A percentile compares a stretch with the other conserved stretches of the same genome.
These are phyloP conservation scores for Trichoderma sp. DNA, from an alignment of 2,329 filamentous ascomycete species.

Conservation along the genomic window DNA sequence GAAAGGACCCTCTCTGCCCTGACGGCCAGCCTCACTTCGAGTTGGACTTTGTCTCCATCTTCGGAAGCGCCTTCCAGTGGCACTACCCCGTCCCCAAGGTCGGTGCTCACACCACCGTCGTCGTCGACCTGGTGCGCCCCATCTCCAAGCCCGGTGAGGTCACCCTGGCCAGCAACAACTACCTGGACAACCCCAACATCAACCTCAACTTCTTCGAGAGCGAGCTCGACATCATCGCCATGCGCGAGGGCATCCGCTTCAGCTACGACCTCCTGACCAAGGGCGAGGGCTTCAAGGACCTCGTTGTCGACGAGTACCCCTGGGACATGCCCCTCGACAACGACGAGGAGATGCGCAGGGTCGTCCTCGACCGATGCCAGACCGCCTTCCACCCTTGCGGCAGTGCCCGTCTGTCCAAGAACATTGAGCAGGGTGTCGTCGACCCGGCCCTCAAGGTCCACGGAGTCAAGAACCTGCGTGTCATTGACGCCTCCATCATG, in stretches of 20 bases:
- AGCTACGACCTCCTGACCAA: constrained; percentile 58
- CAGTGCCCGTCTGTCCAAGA: constrained; percentile 53
- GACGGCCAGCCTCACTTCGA: constrained; percentile 62
- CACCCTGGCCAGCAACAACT: constrained; percentile 56
- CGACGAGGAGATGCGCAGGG: constrained; percentile 57
- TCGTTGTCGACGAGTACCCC: constrained; percentile 56
- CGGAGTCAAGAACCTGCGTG: constrained; percentile 53
- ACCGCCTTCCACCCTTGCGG: constrained; percentile 62
- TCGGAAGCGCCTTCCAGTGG: constrained; percentile 52
- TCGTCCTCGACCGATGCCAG: constrained; percentile 59
- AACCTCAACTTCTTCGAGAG: constrained; percentile 60
- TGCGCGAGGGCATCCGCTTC: constrained; percentile 59
- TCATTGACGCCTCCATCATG: constrained; percentile 58
- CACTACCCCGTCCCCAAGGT: constrained; percentile 43
- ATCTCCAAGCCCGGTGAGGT: constrained; percentile 53
- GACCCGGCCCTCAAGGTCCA: constrained; percentile 53
- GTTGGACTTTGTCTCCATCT: constrained; percentile 63
- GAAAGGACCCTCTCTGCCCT: constrained; percentile 56
- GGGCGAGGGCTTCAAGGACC: constrained; percentile 58
- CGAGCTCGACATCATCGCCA: constrained; percentile 57
- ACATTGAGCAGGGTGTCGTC: constrained; percentile 54
- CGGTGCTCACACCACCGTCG: constrained; percentile 58
- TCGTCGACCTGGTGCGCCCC: constrained; percentile 50
- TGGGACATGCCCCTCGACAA: constrained; percentile 59
- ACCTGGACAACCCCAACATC: constrained; percentile 59